phyloP scores from a whole-genome alignment of 2,329 filamentous ascomycete species.

The Domatiomyces globalis region DNA sequence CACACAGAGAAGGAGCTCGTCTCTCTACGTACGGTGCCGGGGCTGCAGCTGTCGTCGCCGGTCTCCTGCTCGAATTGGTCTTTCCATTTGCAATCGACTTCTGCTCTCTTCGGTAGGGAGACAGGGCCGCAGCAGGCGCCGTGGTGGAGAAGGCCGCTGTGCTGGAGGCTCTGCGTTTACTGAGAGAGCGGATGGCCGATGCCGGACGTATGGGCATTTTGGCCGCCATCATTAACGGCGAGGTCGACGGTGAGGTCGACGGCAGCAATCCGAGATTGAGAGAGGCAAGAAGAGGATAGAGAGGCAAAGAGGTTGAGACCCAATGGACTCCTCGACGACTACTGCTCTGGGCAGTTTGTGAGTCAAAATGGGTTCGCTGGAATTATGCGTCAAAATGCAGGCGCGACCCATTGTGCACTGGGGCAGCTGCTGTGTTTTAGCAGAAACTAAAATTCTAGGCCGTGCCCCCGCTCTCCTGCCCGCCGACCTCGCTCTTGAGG shows the following conservation, averaged over 20 bases:
- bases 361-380: background rate
- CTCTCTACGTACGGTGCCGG: constrained; percentile 39
- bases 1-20: background rate
- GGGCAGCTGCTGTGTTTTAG: too few species aligned
- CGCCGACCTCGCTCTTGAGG: too few species aligned
- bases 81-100: constrained; percentile 14
- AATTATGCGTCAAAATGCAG: background rate
- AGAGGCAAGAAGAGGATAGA: background rate
- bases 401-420: too few species aligned
- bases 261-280: background rate
- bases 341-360: background rate
- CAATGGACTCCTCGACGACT: background rate
- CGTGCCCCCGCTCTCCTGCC: too few species aligned
- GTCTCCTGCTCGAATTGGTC: constrained; percentile 26
- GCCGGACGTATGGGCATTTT: constrained; percentile 37
- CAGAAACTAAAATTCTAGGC: too few species aligned
- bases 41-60: constrained; percentile 36
- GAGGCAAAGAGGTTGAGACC: too few species aligned
- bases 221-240: constrained; percentile 13
- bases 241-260: background rate
- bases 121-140: constrained; percentile 30
- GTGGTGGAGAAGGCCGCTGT: constrained; percentile 33
- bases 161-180: constrained; percentile 28
- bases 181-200: constrained; percentile 35
- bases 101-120: constrained; percentile 31